A percentile compares a stretch with the other conserved stretches of the same genome.
Conservation (phyloP, 352 stramenopile species). For the Phytophthora cryptogea region DNA sequence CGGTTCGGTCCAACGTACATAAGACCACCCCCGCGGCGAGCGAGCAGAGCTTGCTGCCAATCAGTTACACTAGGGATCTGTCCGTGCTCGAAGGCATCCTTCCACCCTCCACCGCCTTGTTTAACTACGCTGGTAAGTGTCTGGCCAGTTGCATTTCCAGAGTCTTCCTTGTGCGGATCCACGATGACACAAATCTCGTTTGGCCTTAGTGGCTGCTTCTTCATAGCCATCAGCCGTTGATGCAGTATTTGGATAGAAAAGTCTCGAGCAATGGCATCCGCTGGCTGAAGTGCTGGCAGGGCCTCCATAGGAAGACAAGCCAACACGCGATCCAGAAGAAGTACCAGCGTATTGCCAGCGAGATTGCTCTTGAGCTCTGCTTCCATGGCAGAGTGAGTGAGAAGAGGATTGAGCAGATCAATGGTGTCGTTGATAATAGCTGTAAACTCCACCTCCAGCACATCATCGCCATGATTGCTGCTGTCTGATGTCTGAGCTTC, state of each 20-base stretch:
- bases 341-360: slow-evolving; percentile 42
- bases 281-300: slow-evolving; percentile 44
- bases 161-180: slow-evolving; percentile 65
- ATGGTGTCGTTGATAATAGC: slow-evolving; percentile 48
- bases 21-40: slow-evolving; percentile 57
- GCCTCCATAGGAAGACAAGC: slow-evolving; percentile 59
- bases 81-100: slow-evolving; percentile 62
- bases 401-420: slow-evolving; percentile 53
- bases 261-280: slow-evolving; percentile 61
- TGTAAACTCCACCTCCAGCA: slow-evolving; percentile 59
- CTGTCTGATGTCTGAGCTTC: slow-evolving; percentile 4
- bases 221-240: slow-evolving; percentile 51
- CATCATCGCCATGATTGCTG: slow-evolving; percentile 28
- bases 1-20: slow-evolving; percentile 79
- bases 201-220: slow-evolving; percentile 54
- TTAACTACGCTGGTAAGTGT: slow-evolving; percentile 52
- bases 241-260: slow-evolving; percentile 77
- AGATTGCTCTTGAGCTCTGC: slow-evolving; percentile 49
- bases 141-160: slow-evolving; percentile 34
- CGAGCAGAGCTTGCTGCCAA: slow-evolving; percentile 70
- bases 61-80: slow-evolving; percentile 66
- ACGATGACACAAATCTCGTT: slow-evolving; percentile 70
- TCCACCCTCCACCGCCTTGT: slow-evolving; percentile 55
- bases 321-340: slow-evolving; percentile 64
- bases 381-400: slow-evolving; percentile 54